Percentiles rank a stretch among this genome's conserved stretches.
These are phyloP conservation scores for Plasmodium relictum DNA, from an alignment of 169 alveolate genomes.

Conservation along the genomic window DNA sequence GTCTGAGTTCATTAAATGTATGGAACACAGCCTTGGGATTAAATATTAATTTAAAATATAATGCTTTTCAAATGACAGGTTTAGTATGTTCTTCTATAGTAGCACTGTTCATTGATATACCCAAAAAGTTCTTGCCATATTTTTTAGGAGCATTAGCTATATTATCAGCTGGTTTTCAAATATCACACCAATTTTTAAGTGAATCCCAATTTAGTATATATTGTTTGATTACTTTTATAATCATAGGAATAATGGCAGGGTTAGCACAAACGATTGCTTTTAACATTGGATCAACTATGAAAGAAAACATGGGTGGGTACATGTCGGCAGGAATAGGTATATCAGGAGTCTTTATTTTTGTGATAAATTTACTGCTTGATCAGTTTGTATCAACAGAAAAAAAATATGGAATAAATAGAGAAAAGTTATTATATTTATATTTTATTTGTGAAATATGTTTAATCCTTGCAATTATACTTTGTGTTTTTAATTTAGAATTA, in stretches of 20 bases:
- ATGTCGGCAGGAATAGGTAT: slow-evolving; percentile 69
- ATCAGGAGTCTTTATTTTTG: slow-evolving; percentile 62
- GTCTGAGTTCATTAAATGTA: slow-evolving; percentile 67
- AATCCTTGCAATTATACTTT: slow-evolving; percentile 23
- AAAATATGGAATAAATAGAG: slow-evolving; percentile 4
- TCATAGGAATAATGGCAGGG: slow-evolving; percentile 65
- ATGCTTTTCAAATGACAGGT: slow-evolving; percentile 63
- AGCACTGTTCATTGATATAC: slow-evolving; percentile 41
- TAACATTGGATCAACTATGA: slow-evolving; percentile 45
- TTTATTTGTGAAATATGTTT: slow-evolving; percentile 44
- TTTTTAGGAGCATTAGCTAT: slow-evolving; percentile 31
- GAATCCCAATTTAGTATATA: slow-evolving; percentile 12
- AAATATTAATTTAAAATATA: slow-evolving; percentile 48
- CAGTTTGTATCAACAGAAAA: slow-evolving; percentile 20
- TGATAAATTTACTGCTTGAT: slow-evolving; percentile 47
- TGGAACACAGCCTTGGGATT: slow-evolving; percentile 73
- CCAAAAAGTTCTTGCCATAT: slow-evolving; percentile 36
- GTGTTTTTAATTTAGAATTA: slow-evolving; percentile 37
- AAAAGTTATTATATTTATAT: slow-evolving; percentile 29
- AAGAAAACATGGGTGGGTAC: slow-evolving; percentile 66
- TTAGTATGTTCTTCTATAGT: slow-evolving; percentile 44
- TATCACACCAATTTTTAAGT: slow-evolving; percentile 27
- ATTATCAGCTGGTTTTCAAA: slow-evolving; percentile 56
- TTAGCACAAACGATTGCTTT: slow-evolving; percentile 73
- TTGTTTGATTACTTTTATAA: slow-evolving; percentile 45